These are phyloP conservation scores for Clavispora fructus DNA, from an alignment of 805 yeast species.

Conservation along the genomic window DNA sequence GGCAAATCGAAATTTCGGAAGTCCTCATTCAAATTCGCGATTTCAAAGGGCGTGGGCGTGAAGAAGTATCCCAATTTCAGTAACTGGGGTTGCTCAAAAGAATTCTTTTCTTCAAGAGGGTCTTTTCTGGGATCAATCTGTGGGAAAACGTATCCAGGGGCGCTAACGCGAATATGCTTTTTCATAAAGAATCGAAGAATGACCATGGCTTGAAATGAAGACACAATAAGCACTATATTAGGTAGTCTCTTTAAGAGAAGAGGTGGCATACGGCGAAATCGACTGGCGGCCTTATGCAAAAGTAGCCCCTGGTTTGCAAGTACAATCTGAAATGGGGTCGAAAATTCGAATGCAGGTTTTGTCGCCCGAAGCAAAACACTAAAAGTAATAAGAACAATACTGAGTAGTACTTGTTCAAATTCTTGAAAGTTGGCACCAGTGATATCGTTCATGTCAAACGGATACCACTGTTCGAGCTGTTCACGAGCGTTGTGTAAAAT, in stretches of 20 bases:
- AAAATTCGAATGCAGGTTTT: slow-evolving; percentile 7
- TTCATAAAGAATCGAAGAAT: slow-evolving; percentile 12
- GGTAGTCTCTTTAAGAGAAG: slow-evolving; percentile 7
- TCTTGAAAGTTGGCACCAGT: slow-evolving; percentile 8
- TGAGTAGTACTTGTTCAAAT: slow-evolving; percentile 28
- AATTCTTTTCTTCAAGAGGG: not conserved
- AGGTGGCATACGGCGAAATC: slow-evolving; percentile 12
- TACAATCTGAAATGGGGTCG: slow-evolving; percentile 7
- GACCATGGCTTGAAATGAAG: slow-evolving; percentile 12
- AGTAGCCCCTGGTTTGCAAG: slow-evolving; percentile 30
- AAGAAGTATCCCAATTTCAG: slow-evolving; percentile 5
- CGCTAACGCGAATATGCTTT: not conserved
- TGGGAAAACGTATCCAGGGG: not conserved
- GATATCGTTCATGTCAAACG: slow-evolving; percentile 8
- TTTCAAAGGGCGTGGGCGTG: slow-evolving; percentile 22
- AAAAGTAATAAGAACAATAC: slow-evolving; percentile 25
- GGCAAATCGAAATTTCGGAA: slow-evolving; percentile 20
- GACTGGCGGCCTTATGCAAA: slow-evolving; percentile 23
- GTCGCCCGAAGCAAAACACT: slow-evolving; percentile 14
- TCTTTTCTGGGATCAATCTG: not conserved
- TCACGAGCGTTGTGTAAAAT: slow-evolving; percentile 8
- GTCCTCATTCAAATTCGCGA: slow-evolving; percentile 14
- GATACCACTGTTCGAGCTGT: slow-evolving; percentile 24
- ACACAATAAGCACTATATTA: slow-evolving; percentile 6
- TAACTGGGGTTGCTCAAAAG: not conserved